phyloP scores from a whole-genome alignment of 2,329 filamentous ascomycete species.

The Alternaria triticina region DNA sequence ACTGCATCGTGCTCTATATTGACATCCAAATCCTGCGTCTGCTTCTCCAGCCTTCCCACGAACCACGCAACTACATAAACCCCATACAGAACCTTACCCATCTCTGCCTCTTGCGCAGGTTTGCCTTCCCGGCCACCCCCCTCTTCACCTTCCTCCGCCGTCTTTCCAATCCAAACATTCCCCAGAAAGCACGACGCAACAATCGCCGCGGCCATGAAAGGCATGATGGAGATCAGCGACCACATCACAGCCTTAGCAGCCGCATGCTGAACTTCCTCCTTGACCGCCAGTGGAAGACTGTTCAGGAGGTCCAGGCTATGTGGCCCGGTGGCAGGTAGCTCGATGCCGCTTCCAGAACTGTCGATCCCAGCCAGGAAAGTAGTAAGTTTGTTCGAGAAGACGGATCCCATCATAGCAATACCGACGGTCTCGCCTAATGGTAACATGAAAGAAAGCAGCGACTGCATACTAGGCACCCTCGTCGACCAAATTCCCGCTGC shows the following conservation, averaged over 20 bases:
- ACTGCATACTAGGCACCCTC: conserved; percentile 64
- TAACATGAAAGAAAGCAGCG: conserved; percentile 64
- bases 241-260: conserved; percentile 67
- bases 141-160: conserved; percentile 16
- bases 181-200: conserved; percentile 55
- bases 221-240: conserved; percentile 67
- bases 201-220: conserved; percentile 61
- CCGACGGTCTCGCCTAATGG: conserved; percentile 70
- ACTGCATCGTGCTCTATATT: conserved; percentile 9
- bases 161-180: conserved; percentile 59
- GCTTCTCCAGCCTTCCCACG: conserved; percentile 8
- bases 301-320: conserved; percentile 43
- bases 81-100: conserved; percentile 28
- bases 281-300: conserved; percentile 47
- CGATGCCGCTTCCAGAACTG: conserved; percentile 24
- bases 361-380: conserved; percentile 35
- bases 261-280: conserved; percentile 50
- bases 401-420: conserved; percentile 70
- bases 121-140: conserved; percentile 1
- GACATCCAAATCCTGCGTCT: conserved; percentile 26
- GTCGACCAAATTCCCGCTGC: conserved; percentile 67
- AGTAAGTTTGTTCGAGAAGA: conserved; percentile 67
- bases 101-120: neutral
- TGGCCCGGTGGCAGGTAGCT: conserved; percentile 25
- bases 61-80: conserved; percentile 25